These are phyloP conservation scores for Oryza coarctata DNA, from an alignment of 176 grass and related monocot species.

Conservation along the genomic window DNA sequence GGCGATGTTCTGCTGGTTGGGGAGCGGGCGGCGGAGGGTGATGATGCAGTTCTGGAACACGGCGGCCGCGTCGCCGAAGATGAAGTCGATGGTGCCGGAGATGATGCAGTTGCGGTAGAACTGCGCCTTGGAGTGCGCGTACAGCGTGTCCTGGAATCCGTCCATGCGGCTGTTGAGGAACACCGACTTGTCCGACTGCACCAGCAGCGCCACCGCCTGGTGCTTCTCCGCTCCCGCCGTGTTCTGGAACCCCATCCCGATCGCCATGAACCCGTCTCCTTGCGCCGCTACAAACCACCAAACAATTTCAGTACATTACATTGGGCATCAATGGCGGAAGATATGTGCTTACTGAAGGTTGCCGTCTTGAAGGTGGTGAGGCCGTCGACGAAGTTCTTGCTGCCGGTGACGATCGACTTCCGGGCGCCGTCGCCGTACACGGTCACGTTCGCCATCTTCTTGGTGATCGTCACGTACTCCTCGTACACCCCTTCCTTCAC, in stretches of 20 bases:
- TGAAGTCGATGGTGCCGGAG: slow-evolving; percentile 81
- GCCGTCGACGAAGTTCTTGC: slow-evolving; percentile 68
- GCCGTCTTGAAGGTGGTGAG: slow-evolving; percentile 73
- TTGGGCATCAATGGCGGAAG: not conserved
- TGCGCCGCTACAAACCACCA: slow-evolving; percentile 36
- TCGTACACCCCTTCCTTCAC: slow-evolving; percentile 80
- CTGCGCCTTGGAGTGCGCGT: slow-evolving; percentile 79
- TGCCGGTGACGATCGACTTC: slow-evolving; percentile 68
- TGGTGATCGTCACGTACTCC: slow-evolving; percentile 58
- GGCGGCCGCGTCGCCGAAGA: slow-evolving; percentile 85
- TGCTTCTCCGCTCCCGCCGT: slow-evolving; percentile 74
- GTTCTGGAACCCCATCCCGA: slow-evolving; percentile 84
- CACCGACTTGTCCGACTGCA: slow-evolving; percentile 68
- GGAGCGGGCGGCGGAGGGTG: slow-evolving; percentile 60
- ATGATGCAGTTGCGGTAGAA: slow-evolving; percentile 91
- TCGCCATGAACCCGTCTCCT: slow-evolving; percentile 79
- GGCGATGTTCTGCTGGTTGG: slow-evolving; percentile 88
- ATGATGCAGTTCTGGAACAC: slow-evolving; percentile 91
- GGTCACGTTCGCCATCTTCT: slow-evolving; percentile 52
- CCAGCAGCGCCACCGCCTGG: slow-evolving; percentile 87
- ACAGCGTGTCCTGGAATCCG: slow-evolving; percentile 95
- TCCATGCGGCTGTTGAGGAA: slow-evolving; percentile 91
- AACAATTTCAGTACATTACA: not conserved
- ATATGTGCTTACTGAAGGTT: slow-evolving; percentile 60
- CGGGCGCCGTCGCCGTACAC: slow-evolving; percentile 60